These are phyloP conservation scores for Tuber microsphaerosporum DNA, from an alignment of 495 filamentous ascomycete genomes.

Conservation along the genomic window DNA sequence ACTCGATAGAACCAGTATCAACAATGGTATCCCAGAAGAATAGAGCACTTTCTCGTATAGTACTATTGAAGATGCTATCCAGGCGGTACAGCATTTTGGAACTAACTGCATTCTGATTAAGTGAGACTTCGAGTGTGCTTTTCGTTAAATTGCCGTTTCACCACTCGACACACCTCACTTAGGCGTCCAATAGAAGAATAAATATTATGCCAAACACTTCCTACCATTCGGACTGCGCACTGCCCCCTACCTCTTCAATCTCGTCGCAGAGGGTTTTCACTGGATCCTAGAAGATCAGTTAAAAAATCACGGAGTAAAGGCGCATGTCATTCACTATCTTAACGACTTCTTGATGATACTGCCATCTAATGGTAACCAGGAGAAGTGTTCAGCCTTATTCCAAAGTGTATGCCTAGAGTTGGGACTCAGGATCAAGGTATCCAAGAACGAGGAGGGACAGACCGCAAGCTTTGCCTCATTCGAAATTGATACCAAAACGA, in stretches of 20 bases:
- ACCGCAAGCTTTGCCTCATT: too few relatives aligned
- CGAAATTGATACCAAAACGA: too few relatives aligned
- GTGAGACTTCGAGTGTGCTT: conserved; percentile 16
- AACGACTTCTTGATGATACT: too few relatives aligned
- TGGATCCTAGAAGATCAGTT: too few relatives aligned
- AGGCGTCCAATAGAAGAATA: conserved; percentile 5
- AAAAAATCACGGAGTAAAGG: too few relatives aligned
- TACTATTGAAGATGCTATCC: too few relatives aligned
- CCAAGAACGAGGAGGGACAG: too few relatives aligned
- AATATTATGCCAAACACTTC: conserved; percentile 5
- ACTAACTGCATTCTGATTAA: not conserved
- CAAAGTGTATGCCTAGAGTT: not conserved
- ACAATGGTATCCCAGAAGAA: too few relatives aligned
- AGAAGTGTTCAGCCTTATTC: not conserved
- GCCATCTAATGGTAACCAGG: not conserved
- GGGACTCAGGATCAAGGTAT: not conserved
- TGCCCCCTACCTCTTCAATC: conserved; percentile 9
- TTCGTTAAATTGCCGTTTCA: conserved; percentile 12
- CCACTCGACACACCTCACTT: conserved; percentile 7
- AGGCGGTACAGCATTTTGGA: not conserved
- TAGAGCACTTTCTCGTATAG: too few relatives aligned
- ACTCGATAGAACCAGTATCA: too few relatives aligned
- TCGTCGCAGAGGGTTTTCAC: too few relatives aligned
- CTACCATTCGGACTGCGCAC: too few relatives aligned
- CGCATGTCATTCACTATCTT: conserved; percentile 10